Percentiles rank a stretch among this genome's conserved stretches.
Evolutionary conservation across 495 filamentous ascomycete genomes (phyloP).

Genomic region (Penicillium turbatum): DNA sequence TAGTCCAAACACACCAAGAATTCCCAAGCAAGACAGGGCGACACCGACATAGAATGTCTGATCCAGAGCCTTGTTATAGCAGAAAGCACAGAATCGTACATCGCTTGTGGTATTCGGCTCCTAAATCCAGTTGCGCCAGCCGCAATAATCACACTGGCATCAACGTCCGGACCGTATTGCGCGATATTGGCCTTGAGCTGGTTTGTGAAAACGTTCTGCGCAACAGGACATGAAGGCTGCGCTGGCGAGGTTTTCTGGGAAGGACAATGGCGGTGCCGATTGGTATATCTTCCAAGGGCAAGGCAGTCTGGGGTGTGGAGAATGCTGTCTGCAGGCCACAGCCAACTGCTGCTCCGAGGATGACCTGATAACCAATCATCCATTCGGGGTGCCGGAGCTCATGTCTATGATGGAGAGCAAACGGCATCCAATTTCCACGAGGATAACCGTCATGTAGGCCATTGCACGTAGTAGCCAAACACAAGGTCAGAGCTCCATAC

Average conservation of each 20-base stretch:
- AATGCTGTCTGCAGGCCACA: constrained; percentile 29
- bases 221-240: not conserved
- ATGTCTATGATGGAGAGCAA: constrained; percentile 20
- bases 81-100: not conserved
- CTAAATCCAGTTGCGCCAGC: not conserved
- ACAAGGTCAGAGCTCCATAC: constrained; percentile 33
- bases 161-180: not conserved
- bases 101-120: not conserved
- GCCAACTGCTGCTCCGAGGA: constrained; percentile 31
- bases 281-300: constrained; percentile 29
- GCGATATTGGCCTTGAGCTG: not conserved
- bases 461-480: constrained; percentile 31
- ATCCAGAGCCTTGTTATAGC: not conserved
- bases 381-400: constrained; percentile 13
- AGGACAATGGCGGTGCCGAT: not conserved
- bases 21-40: not conserved
- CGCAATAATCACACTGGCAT: not conserved
- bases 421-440: constrained; percentile 27
- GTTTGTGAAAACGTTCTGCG: not conserved
- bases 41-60: not conserved
- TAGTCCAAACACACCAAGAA: not conserved
- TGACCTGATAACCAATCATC: constrained; percentile 23
- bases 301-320: constrained; percentile 28
- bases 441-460: constrained; percentile 21
- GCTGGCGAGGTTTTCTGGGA: not conserved